Conservation (phyloP, 169 alveolate species). For the Cryptosporidium viatorum region DNA sequence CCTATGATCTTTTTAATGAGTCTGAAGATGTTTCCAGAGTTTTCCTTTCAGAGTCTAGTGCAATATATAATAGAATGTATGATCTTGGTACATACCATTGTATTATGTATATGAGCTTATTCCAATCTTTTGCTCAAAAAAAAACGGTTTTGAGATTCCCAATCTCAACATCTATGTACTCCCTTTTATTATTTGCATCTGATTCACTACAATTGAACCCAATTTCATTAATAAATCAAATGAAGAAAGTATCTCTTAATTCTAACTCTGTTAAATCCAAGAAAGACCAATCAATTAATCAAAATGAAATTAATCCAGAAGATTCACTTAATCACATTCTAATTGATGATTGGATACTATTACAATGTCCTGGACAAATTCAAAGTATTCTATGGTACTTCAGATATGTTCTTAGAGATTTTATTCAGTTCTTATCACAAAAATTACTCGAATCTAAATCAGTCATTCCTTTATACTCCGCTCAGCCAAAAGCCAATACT, state of each 20-base stretch:
- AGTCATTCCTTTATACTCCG: too few relatives aligned
- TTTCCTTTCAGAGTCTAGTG: constrained; percentile 40
- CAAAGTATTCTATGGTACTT: constrained; percentile 71
- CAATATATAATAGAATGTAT: constrained; percentile 53
- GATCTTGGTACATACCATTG: constrained; percentile 64
- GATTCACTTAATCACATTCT: constrained; percentile 21
- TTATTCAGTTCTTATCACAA: constrained; percentile 27
- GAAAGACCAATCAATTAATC: not conserved
- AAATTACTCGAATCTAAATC: constrained; percentile 4
- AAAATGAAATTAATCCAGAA: not conserved
- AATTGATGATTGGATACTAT: constrained; percentile 46
- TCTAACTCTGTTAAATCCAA: not conserved
- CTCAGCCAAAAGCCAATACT: not conserved
- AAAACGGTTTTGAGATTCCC: constrained; percentile 49
- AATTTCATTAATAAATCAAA: constrained; percentile 22
- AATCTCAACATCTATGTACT: constrained; percentile 49
- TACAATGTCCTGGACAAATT: constrained; percentile 61
- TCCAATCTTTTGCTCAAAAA: constrained; percentile 33
- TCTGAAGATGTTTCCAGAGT: constrained; percentile 16
- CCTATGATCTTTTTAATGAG: constrained; percentile 33
- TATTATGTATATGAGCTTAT: constrained; percentile 50
- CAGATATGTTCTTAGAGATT: constrained; percentile 42
- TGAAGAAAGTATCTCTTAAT: constrained; percentile 7
- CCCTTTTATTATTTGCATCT: constrained; percentile 33
- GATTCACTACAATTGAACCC: constrained; percentile 40